These are phyloP conservation scores for Lycium barbarum DNA, from an alignment of 257 asterid genomes.

Conservation along the genomic window DNA sequence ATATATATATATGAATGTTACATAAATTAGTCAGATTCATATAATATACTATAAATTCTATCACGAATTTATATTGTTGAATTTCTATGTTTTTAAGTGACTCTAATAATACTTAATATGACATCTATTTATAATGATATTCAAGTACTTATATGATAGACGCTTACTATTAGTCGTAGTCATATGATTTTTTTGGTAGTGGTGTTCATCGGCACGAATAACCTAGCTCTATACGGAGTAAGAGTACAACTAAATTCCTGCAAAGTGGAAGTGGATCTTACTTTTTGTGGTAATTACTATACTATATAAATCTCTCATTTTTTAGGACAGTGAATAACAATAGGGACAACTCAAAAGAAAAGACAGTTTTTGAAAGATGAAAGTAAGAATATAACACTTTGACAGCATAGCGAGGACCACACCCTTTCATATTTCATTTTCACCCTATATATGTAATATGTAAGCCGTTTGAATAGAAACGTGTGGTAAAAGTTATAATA, in stretches of 20 bases:
- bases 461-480: not conserved
- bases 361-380: not conserved
- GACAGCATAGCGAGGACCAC: conserved; percentile 8
- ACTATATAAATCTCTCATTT: not conserved
- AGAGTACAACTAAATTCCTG: not conserved
- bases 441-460: not conserved
- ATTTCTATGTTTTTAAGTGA: no score
- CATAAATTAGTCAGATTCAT: no score
- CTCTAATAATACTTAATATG: no score
- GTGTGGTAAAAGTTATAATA: not conserved
- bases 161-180: no score
- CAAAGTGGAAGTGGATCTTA: not conserved
- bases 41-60: no score
- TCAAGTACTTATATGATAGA: no score
- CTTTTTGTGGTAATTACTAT: not conserved
- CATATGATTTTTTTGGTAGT: no score
- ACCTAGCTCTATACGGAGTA: no score
- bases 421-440: conserved; percentile 5
- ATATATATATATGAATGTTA: no score
- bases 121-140: no score
- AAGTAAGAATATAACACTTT: conserved; percentile 6
- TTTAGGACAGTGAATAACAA: not conserved
- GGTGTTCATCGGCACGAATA: no score
- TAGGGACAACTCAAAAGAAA: not conserved
- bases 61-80: no score